Conservation (phyloP, 2,329 filamentous ascomycete species). For the Monosporascus sp. region DNA sequence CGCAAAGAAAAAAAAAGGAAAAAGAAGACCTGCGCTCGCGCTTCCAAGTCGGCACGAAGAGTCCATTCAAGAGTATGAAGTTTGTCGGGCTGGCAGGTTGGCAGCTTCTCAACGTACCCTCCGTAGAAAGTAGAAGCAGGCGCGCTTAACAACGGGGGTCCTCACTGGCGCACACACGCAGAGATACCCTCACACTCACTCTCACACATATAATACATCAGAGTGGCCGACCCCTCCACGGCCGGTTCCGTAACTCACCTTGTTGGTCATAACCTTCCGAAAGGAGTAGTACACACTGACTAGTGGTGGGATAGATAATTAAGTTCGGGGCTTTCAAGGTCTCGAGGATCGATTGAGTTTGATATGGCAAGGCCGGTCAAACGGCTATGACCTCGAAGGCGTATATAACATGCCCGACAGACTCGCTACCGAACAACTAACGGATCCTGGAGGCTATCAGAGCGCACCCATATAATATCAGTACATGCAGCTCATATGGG, state of each 20-base stretch:
- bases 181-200: background rate
- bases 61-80: background rate
- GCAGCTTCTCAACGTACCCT: background rate
- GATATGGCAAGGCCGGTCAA: background rate
- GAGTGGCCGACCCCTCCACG: background rate
- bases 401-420: too few species aligned
- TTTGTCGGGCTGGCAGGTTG: too few species aligned
- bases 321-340: background rate
- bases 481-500: too few species aligned
- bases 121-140: background rate
- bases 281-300: background rate
- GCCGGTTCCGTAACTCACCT: background rate
- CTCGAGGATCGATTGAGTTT: background rate
- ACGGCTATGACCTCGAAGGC: background rate
- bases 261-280: background rate
- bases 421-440: background rate
- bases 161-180: too few species aligned
- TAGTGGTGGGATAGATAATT: background rate
- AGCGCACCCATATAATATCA: background rate
- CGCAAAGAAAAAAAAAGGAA: constrained; percentile 3
- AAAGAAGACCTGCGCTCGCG: too few species aligned
- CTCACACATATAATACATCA: background rate
- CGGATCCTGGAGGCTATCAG: background rate
- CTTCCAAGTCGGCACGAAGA: background rate
- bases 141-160: background rate